Evolutionary conservation across 129 eudicot species (phyloP), one percentile per base, ranked within the genome.

Genomic region (Tagetes patula): DNA sequence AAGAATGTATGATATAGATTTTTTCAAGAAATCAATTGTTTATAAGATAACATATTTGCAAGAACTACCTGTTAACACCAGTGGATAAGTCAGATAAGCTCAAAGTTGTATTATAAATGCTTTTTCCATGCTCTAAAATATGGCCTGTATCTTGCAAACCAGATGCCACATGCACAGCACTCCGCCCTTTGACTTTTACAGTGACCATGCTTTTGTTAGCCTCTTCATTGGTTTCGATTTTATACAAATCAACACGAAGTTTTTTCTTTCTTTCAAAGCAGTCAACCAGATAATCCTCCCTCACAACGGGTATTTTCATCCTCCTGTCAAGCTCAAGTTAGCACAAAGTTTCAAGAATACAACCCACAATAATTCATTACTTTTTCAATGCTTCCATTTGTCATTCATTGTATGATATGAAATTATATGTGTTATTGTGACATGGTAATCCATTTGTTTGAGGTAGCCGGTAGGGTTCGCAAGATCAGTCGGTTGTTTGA

Each of bases 91-190:
- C 99, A 14, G 99, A 88, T 84, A 88, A 76, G 77, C 75, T 95
- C 77, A 95, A 78, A 67, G 99, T 95, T 9, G 99, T 95, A 71
- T 91, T 95, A 70, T 88, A 95, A 27, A 95, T 88, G 84, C 84
- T 90, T 60, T 85, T 88, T 67, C 95, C 94, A 13, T 85, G 85
- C 83, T 86, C 97, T 36, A 95, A 89, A 54, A 95, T 95, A 77
- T 95, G 99, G 10, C 99, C 99, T 9, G 88, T 75, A 82, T 91
- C 99, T 82, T 95, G 97, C 89, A 95, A 83, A 63, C 96, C 97
- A 52, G 99, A 95, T 38, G 89, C 55, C 81, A 85, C 96, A 74
- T 95, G 99, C 67, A 95, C 99, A 43, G 99, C 91, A 79, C 99
- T 91, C 53, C 85, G 81, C 37, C 99, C 99, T 85, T 95, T 95